A percentile compares a stretch with the other conserved stretches of the same genome.
phyloP scores from a whole-genome alignment of 805 yeast species.

The Saccharomycopsis vini region DNA sequence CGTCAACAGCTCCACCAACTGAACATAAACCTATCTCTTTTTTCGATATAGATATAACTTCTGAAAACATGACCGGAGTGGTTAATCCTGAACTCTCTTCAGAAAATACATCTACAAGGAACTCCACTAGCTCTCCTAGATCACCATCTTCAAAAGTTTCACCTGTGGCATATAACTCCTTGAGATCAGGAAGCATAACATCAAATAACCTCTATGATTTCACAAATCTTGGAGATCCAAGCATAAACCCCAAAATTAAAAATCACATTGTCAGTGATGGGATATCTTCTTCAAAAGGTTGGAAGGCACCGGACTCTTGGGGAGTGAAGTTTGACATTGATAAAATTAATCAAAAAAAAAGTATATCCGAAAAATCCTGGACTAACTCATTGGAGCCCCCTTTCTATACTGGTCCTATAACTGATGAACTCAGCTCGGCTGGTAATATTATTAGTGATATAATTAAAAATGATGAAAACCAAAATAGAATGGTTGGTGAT shows the following conservation, averaged over 20 bases:
- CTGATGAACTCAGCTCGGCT: too few relatives aligned
- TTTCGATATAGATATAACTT: slow-evolving; percentile 12
- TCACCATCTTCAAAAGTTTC: slow-evolving; percentile 1
- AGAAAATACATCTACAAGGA: neutral
- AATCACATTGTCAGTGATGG: slow-evolving; percentile 4
- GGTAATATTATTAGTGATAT: too few relatives aligned
- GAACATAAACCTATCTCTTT: slow-evolving; percentile 6
- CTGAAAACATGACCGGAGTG: slow-evolving; percentile 10
- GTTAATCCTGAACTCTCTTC: slow-evolving; percentile 8
- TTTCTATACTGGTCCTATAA: neutral
- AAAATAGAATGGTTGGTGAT: too few relatives aligned
- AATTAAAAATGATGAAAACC: too few relatives aligned
- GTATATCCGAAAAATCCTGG: neutral
- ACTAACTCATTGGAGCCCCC: slow-evolving; percentile 8
- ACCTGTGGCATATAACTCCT: neutral
- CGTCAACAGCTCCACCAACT: neutral
- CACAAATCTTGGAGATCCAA: neutral
- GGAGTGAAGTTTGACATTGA: slow-evolving; percentile 31
- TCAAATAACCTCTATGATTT: neutral
- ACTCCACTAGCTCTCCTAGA: slow-evolving; percentile 5
- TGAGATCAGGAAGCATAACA: neutral
- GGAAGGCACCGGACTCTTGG: slow-evolving; percentile 44
- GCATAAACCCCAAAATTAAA: too few relatives aligned
- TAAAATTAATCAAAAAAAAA: slow-evolving; percentile 3
- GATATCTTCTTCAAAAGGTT: slow-evolving; percentile 21